Evolutionary conservation across 768 basidiomycete genomes (phyloP).

Genomic region (Crepidotus variabilis): DNA sequence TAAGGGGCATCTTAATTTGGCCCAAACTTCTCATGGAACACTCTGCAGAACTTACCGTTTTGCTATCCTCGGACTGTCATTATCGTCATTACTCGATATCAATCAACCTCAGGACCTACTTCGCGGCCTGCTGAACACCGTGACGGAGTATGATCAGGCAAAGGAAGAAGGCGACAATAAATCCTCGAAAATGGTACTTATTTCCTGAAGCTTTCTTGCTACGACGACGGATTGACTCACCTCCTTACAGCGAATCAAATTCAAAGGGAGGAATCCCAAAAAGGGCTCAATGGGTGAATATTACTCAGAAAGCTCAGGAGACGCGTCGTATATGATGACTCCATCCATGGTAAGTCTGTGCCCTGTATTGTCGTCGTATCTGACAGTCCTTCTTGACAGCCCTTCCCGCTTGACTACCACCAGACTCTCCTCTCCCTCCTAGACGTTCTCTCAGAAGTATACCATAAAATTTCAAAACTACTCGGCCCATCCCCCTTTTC

Average conservation of each 20-base stretch:
- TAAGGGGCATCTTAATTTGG: conserved; percentile 21
- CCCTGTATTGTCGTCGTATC: background rate
- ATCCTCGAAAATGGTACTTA: conserved; percentile 60
- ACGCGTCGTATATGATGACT: conserved; percentile 65
- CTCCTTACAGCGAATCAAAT: conserved; percentile 33
- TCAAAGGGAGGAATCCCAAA: conserved; percentile 56
- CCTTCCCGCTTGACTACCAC: conserved; percentile 88
- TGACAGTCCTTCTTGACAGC: conserved; percentile 37
- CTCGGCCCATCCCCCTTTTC: conserved; percentile 81
- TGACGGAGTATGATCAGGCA: conserved; percentile 75
- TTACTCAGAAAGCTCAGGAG: conserved; percentile 53
- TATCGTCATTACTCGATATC: conserved; percentile 79
- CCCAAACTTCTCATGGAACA: conserved; percentile 4
- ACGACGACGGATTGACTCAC: background rate
- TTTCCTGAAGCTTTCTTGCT: background rate
- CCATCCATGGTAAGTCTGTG: conserved; percentile 66
- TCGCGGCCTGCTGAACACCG: conserved; percentile 63
- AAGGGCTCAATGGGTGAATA: conserved; percentile 49
- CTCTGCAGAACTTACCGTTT: conserved; percentile 69
- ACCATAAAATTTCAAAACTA: conserved; percentile 80
- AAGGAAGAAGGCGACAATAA: conserved; percentile 67
- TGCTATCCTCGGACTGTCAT: conserved; percentile 82
- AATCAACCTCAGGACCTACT: conserved; percentile 78
- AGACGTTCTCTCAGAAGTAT: conserved; percentile 86
- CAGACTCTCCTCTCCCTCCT: conserved; percentile 85